Conservation (phyloP, 495 filamentous ascomycete genomes). For the Talaromyces proteolyticus region DNA sequence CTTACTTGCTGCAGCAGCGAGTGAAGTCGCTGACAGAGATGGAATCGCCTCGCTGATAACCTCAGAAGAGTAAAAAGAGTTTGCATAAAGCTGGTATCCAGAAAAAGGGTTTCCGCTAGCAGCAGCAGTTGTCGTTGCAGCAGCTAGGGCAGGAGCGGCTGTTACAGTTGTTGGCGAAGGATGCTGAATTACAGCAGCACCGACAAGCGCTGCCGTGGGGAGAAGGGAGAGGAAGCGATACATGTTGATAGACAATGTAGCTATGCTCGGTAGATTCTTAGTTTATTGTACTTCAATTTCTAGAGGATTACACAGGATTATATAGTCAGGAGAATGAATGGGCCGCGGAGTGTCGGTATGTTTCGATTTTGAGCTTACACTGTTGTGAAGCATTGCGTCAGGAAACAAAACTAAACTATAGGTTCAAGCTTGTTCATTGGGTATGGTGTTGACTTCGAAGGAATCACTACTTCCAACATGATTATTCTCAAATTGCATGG, state of each 20-base stretch:
- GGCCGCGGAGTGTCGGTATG: no score
- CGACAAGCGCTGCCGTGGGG: not conserved
- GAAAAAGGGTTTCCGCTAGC: constrained; percentile 47
- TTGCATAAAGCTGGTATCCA: constrained; percentile 49
- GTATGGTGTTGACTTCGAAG: no score
- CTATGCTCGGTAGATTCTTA: no score
- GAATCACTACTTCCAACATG: no score
- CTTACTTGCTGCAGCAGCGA: constrained; percentile 31
- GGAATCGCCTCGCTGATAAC: constrained; percentile 45
- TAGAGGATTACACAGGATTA: no score
- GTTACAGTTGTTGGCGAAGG: not conserved
- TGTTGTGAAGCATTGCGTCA: no score
- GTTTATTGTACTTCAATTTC: no score
- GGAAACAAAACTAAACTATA: no score
- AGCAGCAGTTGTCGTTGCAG: constrained; percentile 20
- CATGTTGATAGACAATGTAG: not conserved
- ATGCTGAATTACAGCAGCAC: not conserved
- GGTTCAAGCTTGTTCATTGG: no score
- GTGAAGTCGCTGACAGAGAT: constrained; percentile 27
- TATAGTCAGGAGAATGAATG: no score
- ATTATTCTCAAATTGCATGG: no score
- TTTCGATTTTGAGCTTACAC: no score
- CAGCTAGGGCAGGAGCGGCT: constrained; percentile 6
- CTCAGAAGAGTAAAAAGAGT: constrained; percentile 54
- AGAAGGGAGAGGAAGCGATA: not conserved